Base-by-base conservation (phyloP, 2,329 filamentous ascomycete genomes). In the Nothophaeocryptopus gaeumannii region DNA sequence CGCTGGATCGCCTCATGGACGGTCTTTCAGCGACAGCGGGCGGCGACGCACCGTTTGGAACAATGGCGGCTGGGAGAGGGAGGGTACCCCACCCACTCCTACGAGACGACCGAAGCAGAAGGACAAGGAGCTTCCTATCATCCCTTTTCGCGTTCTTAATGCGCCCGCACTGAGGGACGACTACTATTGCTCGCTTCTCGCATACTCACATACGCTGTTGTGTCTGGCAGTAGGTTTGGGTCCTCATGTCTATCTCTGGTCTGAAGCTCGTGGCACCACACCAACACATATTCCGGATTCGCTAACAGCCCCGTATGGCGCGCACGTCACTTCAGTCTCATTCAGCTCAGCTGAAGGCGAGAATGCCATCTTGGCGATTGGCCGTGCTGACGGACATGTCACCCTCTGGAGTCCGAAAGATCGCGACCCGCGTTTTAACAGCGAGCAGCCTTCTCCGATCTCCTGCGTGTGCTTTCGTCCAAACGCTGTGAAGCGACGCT, bases 141-240 rank as follows among this genome's bases (percentile, higher is more conserved):
- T 64, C 11, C 65, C 65, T 0, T 67, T 66, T 39, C 62, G 63
- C 12, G 87, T 96, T 5, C 78, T 99, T 5, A 89, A 96, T 71
- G 92, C 92, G 8, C 90, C 91, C 2, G 82, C 83, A 44, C 76
- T 97, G n/a, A 83, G 89, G 49, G 90, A 97, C 62, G 92, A 99
- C 69, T 99, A 91, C 67, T 99, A 99, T 67, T 96, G 90, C 71
- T 93, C 91, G 0, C 78, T 91, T 2, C 77, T 99, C 46, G 89
- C 93, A 8, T 97, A 96, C 68, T 95, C 86, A 0, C 70, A 79
- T 35, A 86, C 81, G 7, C 80, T 83, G 43, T 81, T 86, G 45
- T 88, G 85, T 11, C 78, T 99, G 12, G 92, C 89, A 13, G 88
- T 97, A 13, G 92, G 89, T 0, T 77, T 97, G 11, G 85, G 85